Conservation (phyloP, 352 stramenopile species). For the Pythium aphanidermatum region DNA sequence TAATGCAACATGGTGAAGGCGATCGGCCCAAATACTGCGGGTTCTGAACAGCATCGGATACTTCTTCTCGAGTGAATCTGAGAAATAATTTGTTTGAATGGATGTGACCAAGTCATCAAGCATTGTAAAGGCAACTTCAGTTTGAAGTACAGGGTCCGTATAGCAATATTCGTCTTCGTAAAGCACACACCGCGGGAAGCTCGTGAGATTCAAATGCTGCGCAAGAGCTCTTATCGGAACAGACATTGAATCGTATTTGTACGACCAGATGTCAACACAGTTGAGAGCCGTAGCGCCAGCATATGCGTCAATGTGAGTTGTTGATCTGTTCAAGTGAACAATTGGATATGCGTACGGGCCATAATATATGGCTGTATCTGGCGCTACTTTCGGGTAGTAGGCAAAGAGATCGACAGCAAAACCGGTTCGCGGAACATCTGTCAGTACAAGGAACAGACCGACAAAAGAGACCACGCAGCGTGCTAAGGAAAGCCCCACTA, state of each 20-base stretch:
- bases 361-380: conserved; percentile 26
- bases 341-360: conserved; percentile 41
- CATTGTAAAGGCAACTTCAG: conserved; percentile 27
- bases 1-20: conserved; percentile 23
- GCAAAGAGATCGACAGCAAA: conserved; percentile 25
- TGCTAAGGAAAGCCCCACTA: conserved; percentile 23
- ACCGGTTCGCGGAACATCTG: conserved; percentile 46
- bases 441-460: conserved; percentile 30
- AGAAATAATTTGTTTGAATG: conserved; percentile 11
- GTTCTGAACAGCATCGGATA: conserved; percentile 14
- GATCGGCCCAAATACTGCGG: conserved; percentile 26
- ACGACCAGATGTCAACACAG: conserved; percentile 9
- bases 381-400: conserved; percentile 24
- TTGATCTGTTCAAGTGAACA: conserved; percentile 18
- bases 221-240: conserved; percentile 9
- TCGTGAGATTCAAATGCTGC: conserved; percentile 3
- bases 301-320: too few relatives aligned
- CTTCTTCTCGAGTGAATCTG: not conserved
- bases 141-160: conserved; percentile 5
- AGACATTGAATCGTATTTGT: conserved; percentile 19
- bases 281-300: conserved; percentile 9
- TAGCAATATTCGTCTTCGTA: conserved; percentile 14
- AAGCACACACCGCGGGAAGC: conserved; percentile 25
- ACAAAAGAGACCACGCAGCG: conserved; percentile 32
- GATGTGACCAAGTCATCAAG: conserved; percentile 24